Conservation (phyloP, 176 grass and related monocot species). For the Rhynchospora tenuis region DNA sequence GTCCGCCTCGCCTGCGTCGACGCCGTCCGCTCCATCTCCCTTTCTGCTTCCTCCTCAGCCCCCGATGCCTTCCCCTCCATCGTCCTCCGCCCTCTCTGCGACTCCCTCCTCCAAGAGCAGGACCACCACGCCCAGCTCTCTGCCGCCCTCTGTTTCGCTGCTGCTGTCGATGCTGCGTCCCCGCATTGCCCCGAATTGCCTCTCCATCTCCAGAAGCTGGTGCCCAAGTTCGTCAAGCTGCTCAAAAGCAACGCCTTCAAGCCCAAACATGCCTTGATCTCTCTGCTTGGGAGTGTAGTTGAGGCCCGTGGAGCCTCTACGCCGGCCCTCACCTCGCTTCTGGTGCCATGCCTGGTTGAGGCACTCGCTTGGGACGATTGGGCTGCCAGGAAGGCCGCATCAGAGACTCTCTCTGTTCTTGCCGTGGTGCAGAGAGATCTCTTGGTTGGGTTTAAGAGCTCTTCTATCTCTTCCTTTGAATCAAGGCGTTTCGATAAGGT, state of each 20-base stretch:
- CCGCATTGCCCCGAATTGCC: slow-evolving; percentile 48
- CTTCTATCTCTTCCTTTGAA: slow-evolving; percentile 75
- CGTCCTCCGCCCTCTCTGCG: slow-evolving; percentile 39
- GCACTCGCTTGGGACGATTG: slow-evolving; percentile 78
- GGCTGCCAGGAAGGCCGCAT: slow-evolving; percentile 77
- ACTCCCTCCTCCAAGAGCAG: slow-evolving; percentile 86
- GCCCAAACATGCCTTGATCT: slow-evolving; percentile 75
- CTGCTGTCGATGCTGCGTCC: slow-evolving; percentile 50
- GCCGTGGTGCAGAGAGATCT: slow-evolving; percentile 56
- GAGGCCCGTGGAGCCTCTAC: slow-evolving; percentile 48
- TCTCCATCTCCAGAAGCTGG: slow-evolving; percentile 52
- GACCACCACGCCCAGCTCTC: slow-evolving; percentile 78
- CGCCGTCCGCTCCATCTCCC: slow-evolving; percentile 55
- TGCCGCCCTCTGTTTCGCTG: slow-evolving; percentile 51
- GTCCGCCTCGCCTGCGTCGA: slow-evolving; percentile 80
- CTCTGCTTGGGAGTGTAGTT: slow-evolving; percentile 58
- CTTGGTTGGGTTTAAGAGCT: slow-evolving; percentile 49
- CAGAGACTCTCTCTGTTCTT: slow-evolving; percentile 66
- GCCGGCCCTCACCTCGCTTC: slow-evolving; percentile 36
- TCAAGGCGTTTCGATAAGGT: slow-evolving; percentile 94
- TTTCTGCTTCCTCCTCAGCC: neutral
- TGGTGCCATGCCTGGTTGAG: slow-evolving; percentile 69
- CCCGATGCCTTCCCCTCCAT: neutral
- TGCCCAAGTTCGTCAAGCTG: slow-evolving; percentile 80
- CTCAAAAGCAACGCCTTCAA: slow-evolving; percentile 86